These are phyloP conservation scores for Candolleomyces efflorescens DNA, from an alignment of 768 basidiomycete genomes.

Conservation along the genomic window DNA sequence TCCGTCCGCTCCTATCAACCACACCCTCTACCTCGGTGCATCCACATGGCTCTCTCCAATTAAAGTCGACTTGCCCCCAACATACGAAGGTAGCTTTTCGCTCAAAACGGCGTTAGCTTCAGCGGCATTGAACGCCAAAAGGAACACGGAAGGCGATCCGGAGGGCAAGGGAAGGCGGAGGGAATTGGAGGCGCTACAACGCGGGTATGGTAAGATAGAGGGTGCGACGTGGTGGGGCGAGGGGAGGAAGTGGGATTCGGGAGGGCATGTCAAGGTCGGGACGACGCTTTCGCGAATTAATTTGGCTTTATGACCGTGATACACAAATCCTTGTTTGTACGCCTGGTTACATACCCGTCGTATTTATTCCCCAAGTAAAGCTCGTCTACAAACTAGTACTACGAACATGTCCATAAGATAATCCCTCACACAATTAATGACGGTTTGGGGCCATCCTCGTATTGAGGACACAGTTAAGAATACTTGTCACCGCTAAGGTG, in stretches of 20 bases:
- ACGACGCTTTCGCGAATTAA: no score
- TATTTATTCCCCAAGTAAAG: no score
- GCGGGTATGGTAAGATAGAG: neutral
- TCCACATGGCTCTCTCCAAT: neutral
- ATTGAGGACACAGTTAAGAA: no score
- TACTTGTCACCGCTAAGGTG: no score
- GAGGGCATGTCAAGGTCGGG: no score
- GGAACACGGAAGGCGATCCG: neutral
- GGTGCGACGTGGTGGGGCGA: neutral
- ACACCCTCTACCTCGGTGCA: neutral
- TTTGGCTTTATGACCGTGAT: no score
- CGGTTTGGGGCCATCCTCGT: no score
- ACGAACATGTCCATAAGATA: no score
- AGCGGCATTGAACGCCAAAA: neutral
- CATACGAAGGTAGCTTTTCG: neutral
- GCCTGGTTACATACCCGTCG: no score
- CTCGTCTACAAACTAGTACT: no score
- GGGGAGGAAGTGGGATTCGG: neutral
- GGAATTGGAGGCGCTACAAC: neutral
- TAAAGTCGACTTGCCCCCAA: neutral
- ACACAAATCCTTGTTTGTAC: no score
- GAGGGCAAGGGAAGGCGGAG: neutral
- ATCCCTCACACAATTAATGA: no score
- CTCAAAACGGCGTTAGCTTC: neutral
- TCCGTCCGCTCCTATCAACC: neutral